A percentile compares a stretch with the other conserved stretches of the same genome.
These are phyloP conservation scores for Yamadazyma membranifaciens DNA, from an alignment of 1,139 yeast genomes.

Conservation along the genomic window DNA sequence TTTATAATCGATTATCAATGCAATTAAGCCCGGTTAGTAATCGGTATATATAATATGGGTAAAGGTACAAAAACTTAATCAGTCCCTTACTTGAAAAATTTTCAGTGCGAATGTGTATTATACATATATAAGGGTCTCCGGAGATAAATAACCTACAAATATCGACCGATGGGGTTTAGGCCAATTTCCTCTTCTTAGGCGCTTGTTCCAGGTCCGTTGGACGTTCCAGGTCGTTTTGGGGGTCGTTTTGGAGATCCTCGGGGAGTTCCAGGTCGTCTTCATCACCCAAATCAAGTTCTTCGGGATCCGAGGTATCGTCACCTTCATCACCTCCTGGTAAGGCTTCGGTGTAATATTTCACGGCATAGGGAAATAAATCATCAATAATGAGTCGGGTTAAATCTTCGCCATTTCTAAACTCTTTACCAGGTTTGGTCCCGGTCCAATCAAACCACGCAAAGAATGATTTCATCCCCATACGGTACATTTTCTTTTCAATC, in stretches of 20 bases:
- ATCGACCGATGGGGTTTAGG: background rate
- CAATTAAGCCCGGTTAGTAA: background rate
- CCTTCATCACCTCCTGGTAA: slow-evolving; percentile 55
- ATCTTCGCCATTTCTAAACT: slow-evolving; percentile 70
- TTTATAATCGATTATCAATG: background rate
- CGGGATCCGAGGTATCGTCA: slow-evolving; percentile 53
- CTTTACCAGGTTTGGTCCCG: slow-evolving; percentile 69
- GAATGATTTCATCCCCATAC: slow-evolving; percentile 70
- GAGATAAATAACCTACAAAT: no score
- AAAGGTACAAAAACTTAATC: slow-evolving; percentile 5
- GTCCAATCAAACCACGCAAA: slow-evolving; percentile 80
- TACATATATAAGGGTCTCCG: background rate
- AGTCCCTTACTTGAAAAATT: slow-evolving; percentile 2
- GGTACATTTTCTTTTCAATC: slow-evolving; percentile 60
- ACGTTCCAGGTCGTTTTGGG: no score
- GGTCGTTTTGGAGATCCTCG: no score
- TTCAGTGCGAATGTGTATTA: background rate
- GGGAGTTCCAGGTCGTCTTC: slow-evolving; percentile 25
- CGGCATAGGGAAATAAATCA: slow-evolving; percentile 69
- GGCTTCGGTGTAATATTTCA: slow-evolving; percentile 71
- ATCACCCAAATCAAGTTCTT: slow-evolving; percentile 54
- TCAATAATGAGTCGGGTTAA: slow-evolving; percentile 61
- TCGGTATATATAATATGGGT: background rate
- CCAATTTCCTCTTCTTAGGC: slow-evolving; percentile 1
- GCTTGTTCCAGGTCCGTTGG: slow-evolving; percentile 1